Percentiles rank a stretch among this genome's conserved stretches.
phyloP scores from a whole-genome alignment of 2,329 filamentous ascomycete genomes.

The Colletotrichum theobromicola region DNA sequence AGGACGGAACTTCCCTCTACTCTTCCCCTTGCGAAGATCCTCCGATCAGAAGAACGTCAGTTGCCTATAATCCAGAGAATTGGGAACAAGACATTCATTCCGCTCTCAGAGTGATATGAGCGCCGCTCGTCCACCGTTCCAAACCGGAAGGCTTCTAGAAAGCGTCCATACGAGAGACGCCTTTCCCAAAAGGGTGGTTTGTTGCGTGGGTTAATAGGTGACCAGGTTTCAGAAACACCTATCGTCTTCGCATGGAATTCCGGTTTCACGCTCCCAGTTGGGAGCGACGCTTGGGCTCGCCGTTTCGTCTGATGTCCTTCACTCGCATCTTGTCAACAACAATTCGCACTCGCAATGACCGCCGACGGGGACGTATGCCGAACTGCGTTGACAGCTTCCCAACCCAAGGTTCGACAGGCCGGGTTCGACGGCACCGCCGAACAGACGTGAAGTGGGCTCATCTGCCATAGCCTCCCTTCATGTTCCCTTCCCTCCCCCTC shows the following conservation, averaged over 20 bases:
- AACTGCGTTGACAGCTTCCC: slow-evolving; percentile 3
- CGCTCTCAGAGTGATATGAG: background rate
- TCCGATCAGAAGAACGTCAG: background rate
- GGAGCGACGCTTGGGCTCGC: background rate
- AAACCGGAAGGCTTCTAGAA: slow-evolving; percentile 8
- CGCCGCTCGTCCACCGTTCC: background rate
- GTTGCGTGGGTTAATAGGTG: background rate
- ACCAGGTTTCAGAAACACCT: slow-evolving; percentile 15
- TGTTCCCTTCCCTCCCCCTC: background rate
- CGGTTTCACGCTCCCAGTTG: slow-evolving; percentile 12
- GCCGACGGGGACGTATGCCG: background rate
- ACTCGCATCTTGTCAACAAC: background rate
- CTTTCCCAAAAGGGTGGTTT: background rate
- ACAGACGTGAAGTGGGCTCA: background rate
- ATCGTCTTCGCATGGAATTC: slow-evolving; percentile 20
- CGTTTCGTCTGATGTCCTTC: slow-evolving; percentile 15
- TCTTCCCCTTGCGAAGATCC: background rate
- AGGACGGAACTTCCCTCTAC: background rate
- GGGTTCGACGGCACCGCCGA: background rate
- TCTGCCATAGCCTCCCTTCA: background rate
- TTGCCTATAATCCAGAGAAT: background rate
- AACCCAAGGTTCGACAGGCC: slow-evolving; percentile 5
- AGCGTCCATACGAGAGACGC: background rate
- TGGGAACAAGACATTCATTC: background rate
- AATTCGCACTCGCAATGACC: slow-evolving; percentile 15